Evolutionary conservation across 345 rosid genomes (phyloP).

Genomic region (Murraya koenigii): DNA sequence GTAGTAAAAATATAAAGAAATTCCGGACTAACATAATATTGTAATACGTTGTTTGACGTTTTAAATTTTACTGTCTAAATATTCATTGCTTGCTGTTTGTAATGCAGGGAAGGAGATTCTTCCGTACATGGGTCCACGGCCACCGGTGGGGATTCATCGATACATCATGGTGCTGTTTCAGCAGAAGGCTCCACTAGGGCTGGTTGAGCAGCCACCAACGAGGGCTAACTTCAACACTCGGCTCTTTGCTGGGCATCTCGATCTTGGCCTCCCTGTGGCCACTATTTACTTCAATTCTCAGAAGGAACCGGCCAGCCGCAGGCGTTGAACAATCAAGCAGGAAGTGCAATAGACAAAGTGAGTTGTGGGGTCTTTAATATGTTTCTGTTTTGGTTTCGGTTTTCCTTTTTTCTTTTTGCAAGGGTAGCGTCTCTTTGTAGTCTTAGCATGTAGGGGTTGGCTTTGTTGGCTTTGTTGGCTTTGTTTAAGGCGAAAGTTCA

Average conservation of each 20-base stretch:
- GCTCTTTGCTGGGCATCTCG: slow-evolving; percentile 48
- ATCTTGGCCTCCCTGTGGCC: slow-evolving; percentile 79
- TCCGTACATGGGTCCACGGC: slow-evolving; percentile 67
- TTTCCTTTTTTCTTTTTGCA: too few relatives aligned
- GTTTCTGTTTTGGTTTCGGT: too few relatives aligned
- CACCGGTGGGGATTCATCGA: slow-evolving; percentile 86
- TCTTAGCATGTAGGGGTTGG: too few relatives aligned
- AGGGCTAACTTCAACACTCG: slow-evolving; percentile 81
- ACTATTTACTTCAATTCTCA: slow-evolving; percentile 85
- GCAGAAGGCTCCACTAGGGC: slow-evolving; percentile 55
- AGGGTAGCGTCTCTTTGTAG: too few relatives aligned
- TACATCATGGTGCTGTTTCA: slow-evolving; percentile 68
- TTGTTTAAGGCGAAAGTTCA: too few relatives aligned
- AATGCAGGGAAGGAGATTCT: slow-evolving; percentile 66
- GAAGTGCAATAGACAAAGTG: background rate
- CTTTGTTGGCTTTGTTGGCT: too few relatives aligned
- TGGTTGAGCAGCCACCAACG: slow-evolving; percentile 50
- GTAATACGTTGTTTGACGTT: too few relatives aligned
- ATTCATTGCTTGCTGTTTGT: background rate
- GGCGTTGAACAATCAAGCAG: slow-evolving; percentile 33
- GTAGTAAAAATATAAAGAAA: too few relatives aligned
- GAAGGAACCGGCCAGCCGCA: slow-evolving; percentile 67
- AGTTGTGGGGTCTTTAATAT: background rate
- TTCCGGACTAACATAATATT: too few relatives aligned
- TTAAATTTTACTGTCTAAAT: too few relatives aligned